Conservation (phyloP, 2,329 filamentous ascomycete species). For the Pseudogymnoascus sp. region DNA sequence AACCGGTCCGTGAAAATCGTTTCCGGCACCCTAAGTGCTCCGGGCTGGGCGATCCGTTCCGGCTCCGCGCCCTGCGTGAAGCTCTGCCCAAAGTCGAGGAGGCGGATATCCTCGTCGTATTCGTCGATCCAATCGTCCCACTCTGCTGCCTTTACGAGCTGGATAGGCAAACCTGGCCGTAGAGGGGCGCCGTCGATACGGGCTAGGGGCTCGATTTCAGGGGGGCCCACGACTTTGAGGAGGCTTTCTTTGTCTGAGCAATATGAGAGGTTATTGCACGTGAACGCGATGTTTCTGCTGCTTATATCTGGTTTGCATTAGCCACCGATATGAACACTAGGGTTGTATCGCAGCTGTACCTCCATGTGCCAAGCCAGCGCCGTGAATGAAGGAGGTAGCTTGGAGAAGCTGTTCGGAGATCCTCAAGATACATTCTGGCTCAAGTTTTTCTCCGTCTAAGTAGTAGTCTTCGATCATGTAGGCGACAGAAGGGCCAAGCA, state of each 20-base stretch:
- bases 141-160: slow-evolving; percentile 14
- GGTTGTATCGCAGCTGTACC: slow-evolving; percentile 18
- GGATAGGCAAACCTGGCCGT: slow-evolving; percentile 16
- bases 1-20: slow-evolving; percentile 21
- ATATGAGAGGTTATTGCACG: slow-evolving; percentile 13
- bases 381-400: slow-evolving; percentile 25
- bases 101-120: slow-evolving; percentile 23
- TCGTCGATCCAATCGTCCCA: slow-evolving; percentile 22
- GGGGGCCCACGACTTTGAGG: slow-evolving; percentile 14
- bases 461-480: slow-evolving; percentile 21
- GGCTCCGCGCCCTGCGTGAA: slow-evolving; percentile 16
- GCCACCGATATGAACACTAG: background rate
- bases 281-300: slow-evolving; percentile 25
- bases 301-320: slow-evolving; percentile 23
- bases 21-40: slow-evolving; percentile 20
- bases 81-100: slow-evolving; percentile 24
- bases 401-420: slow-evolving; percentile 26
- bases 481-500: slow-evolving; percentile 28
- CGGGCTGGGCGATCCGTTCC: slow-evolving; percentile 19
- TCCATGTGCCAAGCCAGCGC: slow-evolving; percentile 26
- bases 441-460: slow-evolving; percentile 18
- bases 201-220: slow-evolving; percentile 9
- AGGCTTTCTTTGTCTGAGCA: slow-evolving; percentile 12
- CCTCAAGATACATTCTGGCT: slow-evolving; percentile 21
- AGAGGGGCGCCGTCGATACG: slow-evolving; percentile 13